A percentile compares a stretch with the other conserved stretches of the same genome.
These are phyloP conservation scores for Gynandropsis gynandra DNA, from an alignment of 345 rosid species.

Conservation along the genomic window DNA sequence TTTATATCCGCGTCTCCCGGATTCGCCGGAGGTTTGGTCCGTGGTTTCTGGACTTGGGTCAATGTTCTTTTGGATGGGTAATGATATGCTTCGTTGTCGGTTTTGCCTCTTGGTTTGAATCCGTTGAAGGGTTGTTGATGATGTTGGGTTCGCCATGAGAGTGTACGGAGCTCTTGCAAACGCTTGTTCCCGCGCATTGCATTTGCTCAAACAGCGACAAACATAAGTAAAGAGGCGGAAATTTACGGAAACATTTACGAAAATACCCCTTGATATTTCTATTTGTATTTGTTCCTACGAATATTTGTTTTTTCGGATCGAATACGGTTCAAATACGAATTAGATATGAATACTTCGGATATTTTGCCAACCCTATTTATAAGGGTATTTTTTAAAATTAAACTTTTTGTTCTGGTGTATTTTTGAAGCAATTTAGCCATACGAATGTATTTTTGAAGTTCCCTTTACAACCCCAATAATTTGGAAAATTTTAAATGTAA, in stretches of 20 bases:
- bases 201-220: slow-evolving; percentile 1
- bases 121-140: slow-evolving; percentile 2
- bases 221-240: neutral
- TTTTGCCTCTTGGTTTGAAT: neutral
- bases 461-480: too few species aligned
- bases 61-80: slow-evolving; percentile 33
- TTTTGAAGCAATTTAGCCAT: too few species aligned
- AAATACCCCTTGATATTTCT: neutral
- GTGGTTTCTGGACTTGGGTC: slow-evolving; percentile 18
- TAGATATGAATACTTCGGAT: too few species aligned
- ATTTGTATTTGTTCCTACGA: too few species aligned
- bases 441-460: too few species aligned
- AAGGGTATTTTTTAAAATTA: too few species aligned
- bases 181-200: slow-evolving; percentile 36
- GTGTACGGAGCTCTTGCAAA: slow-evolving; percentile 16
- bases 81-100: slow-evolving; percentile 7
- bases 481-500: too few species aligned
- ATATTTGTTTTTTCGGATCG: too few species aligned
- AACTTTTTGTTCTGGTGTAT: too few species aligned
- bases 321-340: too few species aligned
- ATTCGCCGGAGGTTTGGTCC: slow-evolving; percentile 1
- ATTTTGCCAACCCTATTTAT: too few species aligned
- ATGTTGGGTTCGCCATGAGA: neutral
- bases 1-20: slow-evolving; percentile 37
- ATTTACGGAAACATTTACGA: neutral